A percentile compares a stretch with the other conserved stretches of the same genome.
Evolutionary conservation across 2,329 filamentous ascomycete genomes (phyloP).

Genomic region (Alternaria sp.): DNA sequence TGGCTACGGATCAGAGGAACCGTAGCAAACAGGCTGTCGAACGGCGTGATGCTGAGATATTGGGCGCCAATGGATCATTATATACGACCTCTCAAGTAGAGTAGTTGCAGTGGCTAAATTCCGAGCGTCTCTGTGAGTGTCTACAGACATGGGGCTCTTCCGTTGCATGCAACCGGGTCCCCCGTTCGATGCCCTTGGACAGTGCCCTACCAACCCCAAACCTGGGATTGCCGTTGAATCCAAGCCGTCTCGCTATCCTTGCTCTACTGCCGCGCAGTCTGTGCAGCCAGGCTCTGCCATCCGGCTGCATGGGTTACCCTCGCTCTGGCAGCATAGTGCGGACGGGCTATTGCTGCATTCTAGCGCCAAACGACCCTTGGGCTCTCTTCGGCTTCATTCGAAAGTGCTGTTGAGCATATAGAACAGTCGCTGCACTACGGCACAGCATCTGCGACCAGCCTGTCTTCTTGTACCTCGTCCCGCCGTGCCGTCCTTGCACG

Average conservation of each 20-base stretch:
- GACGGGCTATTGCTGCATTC: conserved; percentile 32
- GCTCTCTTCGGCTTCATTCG: conserved; percentile 18
- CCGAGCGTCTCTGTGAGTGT: conserved; percentile 32
- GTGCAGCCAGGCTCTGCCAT: conserved; percentile 29
- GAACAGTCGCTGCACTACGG: conserved; percentile 22
- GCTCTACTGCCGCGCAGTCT: conserved; percentile 35
- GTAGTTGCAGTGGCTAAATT: conserved; percentile 45
- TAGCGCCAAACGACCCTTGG: conserved; percentile 31
- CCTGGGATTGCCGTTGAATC: conserved; percentile 43
- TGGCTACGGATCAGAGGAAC: conserved; percentile 38
- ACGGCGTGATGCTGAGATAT: conserved; percentile 28
- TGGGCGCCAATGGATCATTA: conserved; percentile 36
- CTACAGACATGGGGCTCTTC: conserved; percentile 30
- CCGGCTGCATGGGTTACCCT: conserved; percentile 38
- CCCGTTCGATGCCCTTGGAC: conserved; percentile 32
- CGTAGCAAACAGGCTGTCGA: conserved; percentile 23
- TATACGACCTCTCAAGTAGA: conserved; percentile 41
- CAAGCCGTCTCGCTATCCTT: conserved; percentile 33
- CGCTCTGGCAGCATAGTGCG: conserved; percentile 38
- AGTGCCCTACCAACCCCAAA: conserved; percentile 35
- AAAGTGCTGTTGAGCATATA: conserved; percentile 29
- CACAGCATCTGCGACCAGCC: conserved; percentile 23
- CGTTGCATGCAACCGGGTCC: conserved; percentile 35
- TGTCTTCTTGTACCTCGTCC: conserved; percentile 20
- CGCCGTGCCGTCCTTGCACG: conserved; percentile 15